Conservation (phyloP, 1,139 yeast genomes). For the Blastobotrys raffinosifermentans region DNA sequence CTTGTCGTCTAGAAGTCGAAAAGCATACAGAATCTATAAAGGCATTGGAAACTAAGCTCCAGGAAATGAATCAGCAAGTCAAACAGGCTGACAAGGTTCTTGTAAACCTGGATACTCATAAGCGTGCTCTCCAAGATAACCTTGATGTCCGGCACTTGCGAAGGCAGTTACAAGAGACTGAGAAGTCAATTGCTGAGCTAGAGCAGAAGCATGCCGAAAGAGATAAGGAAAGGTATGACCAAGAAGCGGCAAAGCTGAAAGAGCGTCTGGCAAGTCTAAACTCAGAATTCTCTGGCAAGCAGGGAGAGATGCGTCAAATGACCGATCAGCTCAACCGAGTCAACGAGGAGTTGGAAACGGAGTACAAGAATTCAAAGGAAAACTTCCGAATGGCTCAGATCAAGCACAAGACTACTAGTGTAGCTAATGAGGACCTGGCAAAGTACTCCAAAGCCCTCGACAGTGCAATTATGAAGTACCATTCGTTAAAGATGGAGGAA, state of each 20-base stretch:
- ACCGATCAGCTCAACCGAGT: conserved; percentile 61
- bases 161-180: conserved; percentile 33
- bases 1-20: neutral
- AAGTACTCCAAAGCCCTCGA: conserved; percentile 84
- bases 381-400: conserved; percentile 68
- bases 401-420: conserved; percentile 65
- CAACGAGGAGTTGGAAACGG: conserved; percentile 45
- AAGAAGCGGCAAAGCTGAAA: conserved; percentile 50
- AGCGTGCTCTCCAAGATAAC: conserved; percentile 50
- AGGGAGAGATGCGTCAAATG: conserved; percentile 83
- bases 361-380: conserved; percentile 61
- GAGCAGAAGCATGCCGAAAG: conserved; percentile 59
- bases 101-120: conserved; percentile 46
- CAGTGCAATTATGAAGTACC: conserved; percentile 90
- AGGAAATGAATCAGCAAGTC: neutral
- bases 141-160: conserved; percentile 44
- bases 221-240: conserved; percentile 58
- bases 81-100: conserved; percentile 34
- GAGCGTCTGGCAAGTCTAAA: conserved; percentile 51
- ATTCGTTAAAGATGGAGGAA: conserved; percentile 86
- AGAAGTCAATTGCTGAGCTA: conserved; percentile 37
- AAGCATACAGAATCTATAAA: neutral
- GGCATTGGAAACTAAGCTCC: neutral
- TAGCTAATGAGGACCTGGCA: conserved; percentile 79
- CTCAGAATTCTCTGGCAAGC: conserved; percentile 65